phyloP scores from a whole-genome alignment of 768 basidiomycete species.

The Asterophora lycoperdoides region DNA sequence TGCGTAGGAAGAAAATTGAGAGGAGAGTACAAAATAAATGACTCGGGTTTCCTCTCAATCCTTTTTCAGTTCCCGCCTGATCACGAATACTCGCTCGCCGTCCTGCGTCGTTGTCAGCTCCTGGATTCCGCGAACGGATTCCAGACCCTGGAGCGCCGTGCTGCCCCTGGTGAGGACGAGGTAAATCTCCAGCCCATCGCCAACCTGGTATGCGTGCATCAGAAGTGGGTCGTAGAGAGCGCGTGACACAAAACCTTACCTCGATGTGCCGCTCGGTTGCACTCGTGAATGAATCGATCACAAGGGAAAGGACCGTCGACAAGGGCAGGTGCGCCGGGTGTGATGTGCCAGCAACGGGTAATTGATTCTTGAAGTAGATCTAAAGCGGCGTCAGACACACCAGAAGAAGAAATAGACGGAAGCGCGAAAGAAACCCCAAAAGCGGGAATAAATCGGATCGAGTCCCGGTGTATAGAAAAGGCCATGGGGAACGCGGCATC shows the following conservation, averaged over 20 bases:
- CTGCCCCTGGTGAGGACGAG: slow-evolving; percentile 74
- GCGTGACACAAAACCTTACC: slow-evolving; percentile 38
- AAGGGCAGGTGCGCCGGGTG: slow-evolving; percentile 84
- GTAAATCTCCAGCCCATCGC: slow-evolving; percentile 92
- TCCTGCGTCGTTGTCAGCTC: slow-evolving; percentile 60
- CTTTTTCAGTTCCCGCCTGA: slow-evolving; percentile 79
- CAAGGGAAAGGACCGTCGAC: slow-evolving; percentile 72
- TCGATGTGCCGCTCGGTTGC: slow-evolving; percentile 99
- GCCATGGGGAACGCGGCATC: slow-evolving; percentile 15
- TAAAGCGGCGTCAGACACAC: slow-evolving; percentile 33
- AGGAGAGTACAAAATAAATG: slow-evolving; percentile 6
- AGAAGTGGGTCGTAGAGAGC: slow-evolving; percentile 10
- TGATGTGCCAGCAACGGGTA: slow-evolving; percentile 60
- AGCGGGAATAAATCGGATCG: slow-evolving; percentile 47
- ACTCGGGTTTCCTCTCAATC: slow-evolving; percentile 41
- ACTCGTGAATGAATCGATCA: slow-evolving; percentile 94
- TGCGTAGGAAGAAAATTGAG: slow-evolving; percentile 12
- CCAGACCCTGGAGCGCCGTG: slow-evolving; percentile 50
- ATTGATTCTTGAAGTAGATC: slow-evolving; percentile 99
- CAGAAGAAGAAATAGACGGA: slow-evolving; percentile 16
- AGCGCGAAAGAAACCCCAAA: slow-evolving; percentile 15
- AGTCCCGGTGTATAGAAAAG: slow-evolving; percentile 20
- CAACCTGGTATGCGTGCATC: slow-evolving; percentile 53
- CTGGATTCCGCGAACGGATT: slow-evolving; percentile 49
- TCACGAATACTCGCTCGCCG: slow-evolving; percentile 72